Evolutionary conservation across 2,329 filamentous ascomycete species (phyloP).

Genomic region (Aspergillus japonicus): DNA sequence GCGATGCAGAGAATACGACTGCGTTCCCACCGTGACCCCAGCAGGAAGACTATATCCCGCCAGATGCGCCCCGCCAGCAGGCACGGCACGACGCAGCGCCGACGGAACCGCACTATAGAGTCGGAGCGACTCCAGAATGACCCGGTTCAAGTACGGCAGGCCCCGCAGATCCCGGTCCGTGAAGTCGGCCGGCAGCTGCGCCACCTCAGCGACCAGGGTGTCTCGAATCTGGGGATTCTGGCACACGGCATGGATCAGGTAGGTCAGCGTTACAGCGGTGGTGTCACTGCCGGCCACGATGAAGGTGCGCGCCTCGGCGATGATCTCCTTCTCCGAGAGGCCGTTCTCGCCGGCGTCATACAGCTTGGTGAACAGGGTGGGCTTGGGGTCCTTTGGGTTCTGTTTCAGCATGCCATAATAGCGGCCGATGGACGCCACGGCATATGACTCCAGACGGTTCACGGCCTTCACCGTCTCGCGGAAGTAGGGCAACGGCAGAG

Average conservation of each 20-base stretch:
- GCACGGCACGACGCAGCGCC: conserved; percentile 54
- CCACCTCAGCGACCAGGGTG: conserved; percentile 20
- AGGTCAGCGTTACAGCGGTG: conserved; percentile 52
- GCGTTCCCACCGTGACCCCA: conserved; percentile 53
- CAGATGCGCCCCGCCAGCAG: conserved; percentile 44
- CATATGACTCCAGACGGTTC: conserved; percentile 24
- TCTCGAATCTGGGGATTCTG: conserved; percentile 14
- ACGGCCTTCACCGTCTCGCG: conserved; percentile 17
- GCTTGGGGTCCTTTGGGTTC: conserved; percentile 19
- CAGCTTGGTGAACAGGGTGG: conserved; percentile 30
- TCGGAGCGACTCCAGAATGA: conserved; percentile 59
- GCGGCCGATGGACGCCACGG: conserved; percentile 24
- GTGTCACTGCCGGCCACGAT: conserved; percentile 56
- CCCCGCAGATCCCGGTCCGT: conserved; percentile 46
- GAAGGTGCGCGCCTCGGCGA: conserved; percentile 43
- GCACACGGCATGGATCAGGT: conserved; percentile 32
- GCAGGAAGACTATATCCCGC: conserved; percentile 49
- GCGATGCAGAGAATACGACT: conserved; percentile 57
- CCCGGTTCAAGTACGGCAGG: conserved; percentile 56
- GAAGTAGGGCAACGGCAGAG: conserved; percentile 27
- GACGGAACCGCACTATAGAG: conserved; percentile 58
- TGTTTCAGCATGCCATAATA: conserved; percentile 22
- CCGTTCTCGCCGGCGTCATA: conserved; percentile 24
- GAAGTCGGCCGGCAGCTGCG: conserved; percentile 13
- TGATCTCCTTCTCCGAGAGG: conserved; percentile 37